These are phyloP conservation scores for Solanum medicagineum DNA, from an alignment of 257 asterid species.

Conservation along the genomic window DNA sequence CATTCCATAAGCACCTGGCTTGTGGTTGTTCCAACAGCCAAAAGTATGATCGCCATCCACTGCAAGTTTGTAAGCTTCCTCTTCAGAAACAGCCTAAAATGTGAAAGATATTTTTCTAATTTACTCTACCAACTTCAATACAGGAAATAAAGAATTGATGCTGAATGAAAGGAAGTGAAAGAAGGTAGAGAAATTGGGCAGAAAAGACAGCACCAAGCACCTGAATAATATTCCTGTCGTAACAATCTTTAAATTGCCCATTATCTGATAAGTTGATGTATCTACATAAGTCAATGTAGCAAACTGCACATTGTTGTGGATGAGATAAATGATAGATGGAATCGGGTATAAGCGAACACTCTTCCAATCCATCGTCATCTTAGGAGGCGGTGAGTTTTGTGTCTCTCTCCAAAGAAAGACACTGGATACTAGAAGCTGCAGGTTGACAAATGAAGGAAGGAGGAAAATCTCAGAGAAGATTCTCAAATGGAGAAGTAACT, in stretches of 20 bases:
- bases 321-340: slow-evolving; percentile 87
- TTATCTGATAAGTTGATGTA: slow-evolving; percentile 87
- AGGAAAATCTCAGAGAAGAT: neutral
- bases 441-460: neutral
- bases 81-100: slow-evolving; percentile 88
- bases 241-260: slow-evolving; percentile 94
- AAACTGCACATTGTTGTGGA: slow-evolving; percentile 97
- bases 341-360: slow-evolving; percentile 68
- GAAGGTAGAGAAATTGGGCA: neutral
- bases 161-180: neutral
- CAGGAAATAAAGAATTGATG: neutral
- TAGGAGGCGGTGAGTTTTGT: slow-evolving; percentile 55
- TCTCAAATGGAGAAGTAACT: neutral
- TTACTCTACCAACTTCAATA: neutral
- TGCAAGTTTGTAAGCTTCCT: slow-evolving; percentile 93
- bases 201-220: slow-evolving; percentile 20
- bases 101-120: slow-evolving; percentile 15
- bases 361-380: slow-evolving; percentile 85
- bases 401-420: slow-evolving; percentile 75
- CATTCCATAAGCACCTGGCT: slow-evolving; percentile 56
- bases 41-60: slow-evolving; percentile 86
- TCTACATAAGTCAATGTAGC: slow-evolving; percentile 94
- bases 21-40: slow-evolving; percentile 94
- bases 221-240: slow-evolving; percentile 91
- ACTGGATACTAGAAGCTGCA: slow-evolving; percentile 85